These are phyloP conservation scores for Coelastrella sp. DNA, from an alignment of 139 green algal genomes.

Conservation along the genomic window DNA sequence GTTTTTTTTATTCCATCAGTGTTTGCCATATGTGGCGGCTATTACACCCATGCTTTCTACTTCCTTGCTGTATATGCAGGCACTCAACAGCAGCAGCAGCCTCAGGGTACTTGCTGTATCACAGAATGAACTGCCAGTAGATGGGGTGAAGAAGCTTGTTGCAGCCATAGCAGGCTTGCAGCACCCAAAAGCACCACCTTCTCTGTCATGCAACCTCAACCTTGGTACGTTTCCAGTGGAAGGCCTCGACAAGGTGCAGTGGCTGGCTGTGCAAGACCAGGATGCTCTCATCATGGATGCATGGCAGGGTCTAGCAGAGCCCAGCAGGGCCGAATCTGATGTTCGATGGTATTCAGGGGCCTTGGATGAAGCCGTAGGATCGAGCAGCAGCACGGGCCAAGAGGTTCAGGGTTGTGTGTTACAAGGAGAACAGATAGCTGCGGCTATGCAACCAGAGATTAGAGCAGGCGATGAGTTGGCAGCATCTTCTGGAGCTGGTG, in stretches of 20 bases:
- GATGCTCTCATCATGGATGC: conserved; percentile 32
- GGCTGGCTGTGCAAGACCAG: conserved; percentile 34
- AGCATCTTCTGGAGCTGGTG: background rate
- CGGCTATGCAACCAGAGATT: background rate
- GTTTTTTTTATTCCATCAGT: background rate
- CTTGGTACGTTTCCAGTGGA: conserved; percentile 30
- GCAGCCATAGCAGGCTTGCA: background rate
- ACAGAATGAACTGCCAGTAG: conserved; percentile 7
- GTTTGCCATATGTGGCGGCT: background rate
- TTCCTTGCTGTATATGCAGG: conserved; percentile 10
- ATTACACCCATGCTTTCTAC: background rate
- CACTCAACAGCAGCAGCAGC: conserved; percentile 27
- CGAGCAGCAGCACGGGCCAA: background rate
- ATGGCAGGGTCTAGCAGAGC: conserved; percentile 20
- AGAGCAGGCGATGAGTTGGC: background rate
- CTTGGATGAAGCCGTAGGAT: background rate
- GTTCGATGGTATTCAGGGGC: background rate
- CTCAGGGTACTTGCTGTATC: conserved; percentile 38
- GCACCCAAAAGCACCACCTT: conserved; percentile 33
- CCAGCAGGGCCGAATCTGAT: background rate
- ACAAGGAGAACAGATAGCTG: background rate
- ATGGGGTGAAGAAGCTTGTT: conserved; percentile 18
- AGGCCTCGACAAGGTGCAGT: conserved; percentile 33
- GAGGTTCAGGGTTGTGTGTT: background rate
- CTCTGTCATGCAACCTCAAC: conserved; percentile 32